A percentile compares a stretch with the other conserved stretches of the same genome.
Conservation (phyloP, 495 filamentous ascomycete species). For the Hypomontagnella submonticulosa region DNA sequence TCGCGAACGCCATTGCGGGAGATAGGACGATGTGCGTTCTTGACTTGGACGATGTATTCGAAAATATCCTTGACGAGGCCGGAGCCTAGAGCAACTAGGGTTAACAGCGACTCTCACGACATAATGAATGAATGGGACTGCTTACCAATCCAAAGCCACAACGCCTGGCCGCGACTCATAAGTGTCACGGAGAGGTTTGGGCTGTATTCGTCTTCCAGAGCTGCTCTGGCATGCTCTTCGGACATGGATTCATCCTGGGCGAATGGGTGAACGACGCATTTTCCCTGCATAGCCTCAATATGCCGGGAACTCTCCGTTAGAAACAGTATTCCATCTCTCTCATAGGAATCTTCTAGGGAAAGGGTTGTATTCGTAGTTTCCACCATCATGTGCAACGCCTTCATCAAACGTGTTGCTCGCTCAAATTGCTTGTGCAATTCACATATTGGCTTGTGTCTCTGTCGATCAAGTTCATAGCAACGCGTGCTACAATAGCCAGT, state of each 20-base stretch:
- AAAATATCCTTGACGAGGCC: background rate
- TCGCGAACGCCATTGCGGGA: background rate
- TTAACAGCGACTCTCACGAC: background rate
- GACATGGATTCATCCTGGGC: background rate
- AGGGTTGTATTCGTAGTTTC: background rate
- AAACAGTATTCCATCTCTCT: background rate
- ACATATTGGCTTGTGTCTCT: background rate
- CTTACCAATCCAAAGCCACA: constrained; percentile 9
- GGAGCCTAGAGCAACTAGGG: background rate
- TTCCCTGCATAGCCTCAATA: background rate
- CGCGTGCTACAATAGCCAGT: constrained; percentile 1
- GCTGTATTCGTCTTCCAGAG: background rate
- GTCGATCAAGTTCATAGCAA: background rate
- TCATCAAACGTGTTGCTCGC: constrained; percentile 1
- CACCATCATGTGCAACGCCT: background rate
- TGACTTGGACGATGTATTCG: background rate
- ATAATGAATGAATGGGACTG: background rate
- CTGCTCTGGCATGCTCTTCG: background rate
- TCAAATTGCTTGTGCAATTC: background rate
- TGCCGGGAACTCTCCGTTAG: background rate
- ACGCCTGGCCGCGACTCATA: background rate
- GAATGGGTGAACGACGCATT: background rate
- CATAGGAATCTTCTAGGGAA: background rate
- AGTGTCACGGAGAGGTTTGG: background rate
- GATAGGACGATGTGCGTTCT: constrained; percentile 14